Percentiles rank a stretch among this genome's conserved stretches.
These are phyloP conservation scores for Adansonia grandidieri DNA, from an alignment of 441 rosid genomes.

Conservation along the genomic window DNA sequence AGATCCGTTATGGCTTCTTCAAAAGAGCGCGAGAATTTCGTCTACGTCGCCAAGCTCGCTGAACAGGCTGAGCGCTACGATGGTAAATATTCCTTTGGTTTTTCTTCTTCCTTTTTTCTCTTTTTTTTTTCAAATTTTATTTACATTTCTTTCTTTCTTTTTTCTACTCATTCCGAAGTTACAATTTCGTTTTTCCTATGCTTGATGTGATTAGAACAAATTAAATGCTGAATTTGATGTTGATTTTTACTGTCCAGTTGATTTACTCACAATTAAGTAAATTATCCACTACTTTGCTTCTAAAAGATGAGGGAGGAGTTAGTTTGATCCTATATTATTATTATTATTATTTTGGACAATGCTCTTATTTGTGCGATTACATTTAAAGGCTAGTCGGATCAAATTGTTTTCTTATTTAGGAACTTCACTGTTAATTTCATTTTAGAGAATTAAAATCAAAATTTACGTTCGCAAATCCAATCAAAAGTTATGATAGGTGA, in stretches of 20 bases:
- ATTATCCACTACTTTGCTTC: not conserved
- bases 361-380: not conserved
- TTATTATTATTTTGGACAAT: not conserved
- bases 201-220: not conserved
- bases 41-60: too few relatives aligned
- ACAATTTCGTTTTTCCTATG: not conserved
- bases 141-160: not conserved
- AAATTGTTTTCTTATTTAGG: not conserved
- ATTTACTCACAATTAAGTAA: not conserved
- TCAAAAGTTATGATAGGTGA: too few relatives aligned
- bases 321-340: too few relatives aligned
- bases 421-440: not conserved
- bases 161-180: not conserved
- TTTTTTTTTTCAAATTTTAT: not conserved
- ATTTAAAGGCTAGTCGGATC: not conserved
- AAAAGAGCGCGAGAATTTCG: too few relatives aligned
- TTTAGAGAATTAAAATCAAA: not conserved
- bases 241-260: not conserved
- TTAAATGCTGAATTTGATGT: not conserved
- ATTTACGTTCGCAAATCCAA: not conserved
- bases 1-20: too few relatives aligned
- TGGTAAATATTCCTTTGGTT: not conserved
- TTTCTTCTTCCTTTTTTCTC: not conserved
- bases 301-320: not conserved
- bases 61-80: too few relatives aligned